phyloP scores from a whole-genome alignment of 306 rosid genomes.

The Inga oerstediana region DNA sequence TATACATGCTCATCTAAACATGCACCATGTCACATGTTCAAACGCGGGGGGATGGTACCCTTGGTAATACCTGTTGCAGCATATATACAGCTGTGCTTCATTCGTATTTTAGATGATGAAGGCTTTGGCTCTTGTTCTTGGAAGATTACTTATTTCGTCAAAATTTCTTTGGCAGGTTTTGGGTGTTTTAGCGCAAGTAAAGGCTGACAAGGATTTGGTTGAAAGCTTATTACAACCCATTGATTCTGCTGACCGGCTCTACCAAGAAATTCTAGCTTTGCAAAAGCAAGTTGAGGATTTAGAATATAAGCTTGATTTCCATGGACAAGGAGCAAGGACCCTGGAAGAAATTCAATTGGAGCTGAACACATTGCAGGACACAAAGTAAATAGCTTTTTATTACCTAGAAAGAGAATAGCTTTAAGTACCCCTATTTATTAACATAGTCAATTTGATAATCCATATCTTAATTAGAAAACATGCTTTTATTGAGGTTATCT shows the following conservation, averaged over 20 bases:
- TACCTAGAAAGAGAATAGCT: not conserved
- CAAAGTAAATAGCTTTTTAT: slow-evolving; percentile 52
- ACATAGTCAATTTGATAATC: slow-evolving; percentile 24
- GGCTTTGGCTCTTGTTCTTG: not conserved
- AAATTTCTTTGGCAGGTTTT: slow-evolving; percentile 53
- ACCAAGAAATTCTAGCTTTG: slow-evolving; percentile 64
- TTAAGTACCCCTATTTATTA: slow-evolving; percentile 2
- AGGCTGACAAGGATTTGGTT: slow-evolving; percentile 72
- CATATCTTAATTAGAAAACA: slow-evolving; percentile 1
- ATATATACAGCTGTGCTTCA: not conserved
- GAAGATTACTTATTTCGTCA: not conserved
- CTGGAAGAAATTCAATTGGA: slow-evolving; percentile 76
- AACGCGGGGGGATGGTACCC: too few relatives aligned
- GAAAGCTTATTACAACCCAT: slow-evolving; percentile 73
- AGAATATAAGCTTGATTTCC: slow-evolving; percentile 66
- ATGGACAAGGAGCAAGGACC: slow-evolving; percentile 70
- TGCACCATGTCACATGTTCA: not conserved
- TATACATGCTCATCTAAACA: not conserved
- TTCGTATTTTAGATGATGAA: not conserved
- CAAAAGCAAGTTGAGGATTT: slow-evolving; percentile 75
- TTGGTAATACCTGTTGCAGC: not conserved
- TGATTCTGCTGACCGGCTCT: slow-evolving; percentile 70
- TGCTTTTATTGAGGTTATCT: slow-evolving; percentile 11
- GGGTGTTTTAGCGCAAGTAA: slow-evolving; percentile 82
- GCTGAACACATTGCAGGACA: slow-evolving; percentile 63